Base-by-base conservation (phyloP, 139 green algal species). In the Desmodesmus armatus region DNA sequence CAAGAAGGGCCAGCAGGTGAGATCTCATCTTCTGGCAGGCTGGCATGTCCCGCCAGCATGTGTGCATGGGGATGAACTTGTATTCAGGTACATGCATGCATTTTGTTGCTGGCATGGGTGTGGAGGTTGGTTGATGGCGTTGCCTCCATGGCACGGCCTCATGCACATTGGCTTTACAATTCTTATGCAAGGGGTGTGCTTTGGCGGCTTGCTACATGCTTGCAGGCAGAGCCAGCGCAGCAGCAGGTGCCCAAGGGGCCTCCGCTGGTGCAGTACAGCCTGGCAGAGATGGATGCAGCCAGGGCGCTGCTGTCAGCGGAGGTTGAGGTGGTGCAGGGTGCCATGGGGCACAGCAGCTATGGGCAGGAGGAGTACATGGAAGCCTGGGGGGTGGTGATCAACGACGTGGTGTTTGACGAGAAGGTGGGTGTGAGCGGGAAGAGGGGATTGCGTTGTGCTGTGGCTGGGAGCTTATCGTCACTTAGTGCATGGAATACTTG, bases 381-480 rank as follows among this genome's bases (percentile, higher is more conserved):
- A 0, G 88, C 91, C 15, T 94, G 89, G 91, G 44, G 80, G 19
- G 85, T 80, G 5, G 82, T 90, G 41, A 55, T 82, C 0, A 69
- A 79, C 3, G 94, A 98, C 65, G 91, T 96, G 58, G 91, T 96
- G 77, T 49, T 96, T 41, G 93, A 94, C 7, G 74, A 75, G 2
- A 81, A 91, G 67, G 47, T 82, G 37, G 71, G 9, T 63, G 5
- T 40, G 69, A 3, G 41, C 70, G 78, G 67, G 9, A 37, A 33
- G 77, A 44, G 21, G 66, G n/a, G 66, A 47, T 62, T 3, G 47
- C 47, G 29, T 67, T 60, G 29, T 44, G 47, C 2, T 44, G 47
- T 29, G 47, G 33, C 29, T 66, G 33, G 13, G 19, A 7, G 29
- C n/a, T 29, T 29, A 25, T 6, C 3, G 25, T 29, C 3, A 6